Evolutionary conservation across 305 asterid species (phyloP).

Genomic region (Solanum hybrid): DNA sequence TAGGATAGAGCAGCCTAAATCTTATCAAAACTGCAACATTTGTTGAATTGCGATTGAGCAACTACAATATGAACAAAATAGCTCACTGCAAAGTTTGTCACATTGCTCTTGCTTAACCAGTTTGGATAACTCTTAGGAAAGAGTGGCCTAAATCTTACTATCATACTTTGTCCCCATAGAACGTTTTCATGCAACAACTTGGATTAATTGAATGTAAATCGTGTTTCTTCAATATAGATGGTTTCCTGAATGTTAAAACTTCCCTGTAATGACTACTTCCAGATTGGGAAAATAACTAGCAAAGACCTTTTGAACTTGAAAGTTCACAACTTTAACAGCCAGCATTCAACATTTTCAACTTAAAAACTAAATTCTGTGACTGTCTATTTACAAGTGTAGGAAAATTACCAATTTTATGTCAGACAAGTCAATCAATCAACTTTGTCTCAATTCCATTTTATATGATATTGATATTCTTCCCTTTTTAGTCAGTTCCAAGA

Average conservation of each 20-base stretch:
- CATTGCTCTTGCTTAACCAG: background rate
- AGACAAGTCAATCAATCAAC: background rate
- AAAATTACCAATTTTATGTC: background rate
- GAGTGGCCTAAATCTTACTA: background rate
- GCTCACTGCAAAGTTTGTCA: background rate
- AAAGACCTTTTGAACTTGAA: background rate
- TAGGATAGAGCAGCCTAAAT: background rate
- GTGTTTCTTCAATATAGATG: background rate
- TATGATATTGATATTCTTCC: background rate
- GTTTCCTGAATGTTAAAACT: background rate
- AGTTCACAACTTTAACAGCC: background rate
- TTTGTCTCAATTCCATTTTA: background rate
- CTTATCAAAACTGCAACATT: background rate
- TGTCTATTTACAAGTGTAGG: background rate
- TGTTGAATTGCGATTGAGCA: background rate
- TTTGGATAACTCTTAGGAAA: background rate
- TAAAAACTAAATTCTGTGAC: background rate
- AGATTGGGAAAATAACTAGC: background rate
- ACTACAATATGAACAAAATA: background rate
- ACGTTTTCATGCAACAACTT: background rate
- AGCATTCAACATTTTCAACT: background rate
- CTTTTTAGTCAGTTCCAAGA: background rate
- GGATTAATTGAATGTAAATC: background rate
- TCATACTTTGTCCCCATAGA: background rate
- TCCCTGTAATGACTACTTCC: background rate